These are phyloP conservation scores for cucumber (Cucumis sativus) DNA, from an alignment of 306 rosid genomes.

Conservation along the genomic window Cucumber_9930_V3 NC_026660.2:13977501-13978000, in stretches of 20 bases:
- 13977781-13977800: background rate
- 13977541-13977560: too few species aligned
- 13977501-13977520: too few species aligned
- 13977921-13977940: background rate
- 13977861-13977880: background rate
- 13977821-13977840: background rate
- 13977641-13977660: background rate
- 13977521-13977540: too few species aligned
- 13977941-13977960: constrained; percentile 18
- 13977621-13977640: background rate
- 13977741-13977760: background rate
- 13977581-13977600: background rate
- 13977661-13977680: background rate
- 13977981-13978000: constrained; percentile 49
- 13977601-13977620: background rate
- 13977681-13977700: background rate
- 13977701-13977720: background rate
- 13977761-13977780: background rate
- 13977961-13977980: constrained; percentile 47
- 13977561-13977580: too few species aligned
- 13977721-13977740: background rate
- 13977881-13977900: background rate
- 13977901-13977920: background rate
- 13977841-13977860: background rate
- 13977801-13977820: background rate